Conservation (phyloP, 257 asterid species). For the Solanum appendiculatum region DNA sequence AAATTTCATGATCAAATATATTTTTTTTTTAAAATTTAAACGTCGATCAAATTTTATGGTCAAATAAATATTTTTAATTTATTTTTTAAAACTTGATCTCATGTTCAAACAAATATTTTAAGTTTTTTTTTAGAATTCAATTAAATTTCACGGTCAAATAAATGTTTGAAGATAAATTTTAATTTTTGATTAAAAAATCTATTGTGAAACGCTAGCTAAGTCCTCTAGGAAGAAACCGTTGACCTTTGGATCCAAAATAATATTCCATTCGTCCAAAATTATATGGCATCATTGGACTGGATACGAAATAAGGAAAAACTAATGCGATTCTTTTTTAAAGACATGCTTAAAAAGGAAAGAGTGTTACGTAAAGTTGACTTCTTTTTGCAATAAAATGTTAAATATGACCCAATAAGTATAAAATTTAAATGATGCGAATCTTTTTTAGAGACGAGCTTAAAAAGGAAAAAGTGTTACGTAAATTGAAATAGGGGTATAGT, state of each 20-base stretch:
- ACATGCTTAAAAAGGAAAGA: neutral
- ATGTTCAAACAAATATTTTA: too few relatives aligned
- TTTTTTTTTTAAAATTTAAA: neutral
- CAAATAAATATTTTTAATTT: too few relatives aligned
- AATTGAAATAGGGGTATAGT: neutral
- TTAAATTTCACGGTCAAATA: neutral
- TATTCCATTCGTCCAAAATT: neutral
- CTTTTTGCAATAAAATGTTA: neutral
- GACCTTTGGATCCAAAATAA: neutral
- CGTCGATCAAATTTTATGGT: neutral
- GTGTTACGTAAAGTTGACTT: neutral
- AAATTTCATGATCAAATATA: neutral
- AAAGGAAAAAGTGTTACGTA: neutral
- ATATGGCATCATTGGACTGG: neutral
- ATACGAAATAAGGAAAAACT: neutral
- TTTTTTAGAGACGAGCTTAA: neutral
- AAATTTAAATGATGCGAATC: neutral
- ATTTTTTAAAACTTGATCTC: too few relatives aligned
- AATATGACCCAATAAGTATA: neutral
- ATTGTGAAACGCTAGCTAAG: neutral
- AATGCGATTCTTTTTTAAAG: neutral
- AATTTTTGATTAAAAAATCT: neutral
- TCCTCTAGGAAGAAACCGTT: neutral
- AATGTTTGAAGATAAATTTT: neutral
- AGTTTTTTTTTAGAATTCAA: too few relatives aligned